These are phyloP conservation scores for Stylonectria norvegica DNA, from an alignment of 2,329 filamentous ascomycete species.

Conservation along the genomic window DNA sequence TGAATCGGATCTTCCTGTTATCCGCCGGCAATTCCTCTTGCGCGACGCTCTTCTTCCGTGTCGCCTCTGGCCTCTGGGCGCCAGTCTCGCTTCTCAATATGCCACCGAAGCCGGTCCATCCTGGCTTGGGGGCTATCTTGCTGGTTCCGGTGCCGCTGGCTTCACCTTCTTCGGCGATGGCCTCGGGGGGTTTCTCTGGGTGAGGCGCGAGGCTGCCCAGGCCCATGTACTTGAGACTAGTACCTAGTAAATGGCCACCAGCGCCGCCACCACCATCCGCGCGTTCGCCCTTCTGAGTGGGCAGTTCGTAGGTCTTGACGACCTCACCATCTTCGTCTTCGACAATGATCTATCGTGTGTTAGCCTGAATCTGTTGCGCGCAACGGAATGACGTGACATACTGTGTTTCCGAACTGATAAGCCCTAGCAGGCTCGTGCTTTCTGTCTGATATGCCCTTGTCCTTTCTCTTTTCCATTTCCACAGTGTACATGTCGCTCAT, in stretches of 20 bases:
- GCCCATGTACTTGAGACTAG: slow-evolving; percentile 53
- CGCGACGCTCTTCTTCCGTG: slow-evolving; percentile 38
- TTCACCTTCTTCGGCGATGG: slow-evolving; percentile 31
- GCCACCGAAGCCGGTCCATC: slow-evolving; percentile 49
- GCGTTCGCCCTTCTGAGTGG: slow-evolving; percentile 43
- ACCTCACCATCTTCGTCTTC: slow-evolving; percentile 86
- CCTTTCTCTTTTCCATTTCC: slow-evolving; percentile 61
- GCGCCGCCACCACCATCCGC: slow-evolving; percentile 36
- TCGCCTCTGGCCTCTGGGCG: slow-evolving; percentile 34
- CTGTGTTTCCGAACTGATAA: slow-evolving; percentile 80
- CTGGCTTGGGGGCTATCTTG: slow-evolving; percentile 40
- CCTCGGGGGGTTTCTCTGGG: slow-evolving; percentile 34
- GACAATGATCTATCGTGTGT: slow-evolving; percentile 66
- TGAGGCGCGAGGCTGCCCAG: slow-evolving; percentile 45
- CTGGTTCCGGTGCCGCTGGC: slow-evolving; percentile 31
- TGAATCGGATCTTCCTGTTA: slow-evolving; percentile 71
- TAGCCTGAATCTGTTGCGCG: slow-evolving; percentile 24
- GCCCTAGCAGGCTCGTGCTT: slow-evolving; percentile 72
- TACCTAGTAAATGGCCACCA: slow-evolving; percentile 36
- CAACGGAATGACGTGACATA: slow-evolving; percentile 41
- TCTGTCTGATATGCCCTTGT: slow-evolving; percentile 58
- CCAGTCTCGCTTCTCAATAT: slow-evolving; percentile 25
- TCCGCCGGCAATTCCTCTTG: slow-evolving; percentile 54
- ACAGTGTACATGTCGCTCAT: slow-evolving; percentile 53
- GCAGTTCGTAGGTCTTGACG: slow-evolving; percentile 77